Base-by-base conservation (phyloP, 768 basidiomycete genomes). In the Leccinum boreale region DNA sequence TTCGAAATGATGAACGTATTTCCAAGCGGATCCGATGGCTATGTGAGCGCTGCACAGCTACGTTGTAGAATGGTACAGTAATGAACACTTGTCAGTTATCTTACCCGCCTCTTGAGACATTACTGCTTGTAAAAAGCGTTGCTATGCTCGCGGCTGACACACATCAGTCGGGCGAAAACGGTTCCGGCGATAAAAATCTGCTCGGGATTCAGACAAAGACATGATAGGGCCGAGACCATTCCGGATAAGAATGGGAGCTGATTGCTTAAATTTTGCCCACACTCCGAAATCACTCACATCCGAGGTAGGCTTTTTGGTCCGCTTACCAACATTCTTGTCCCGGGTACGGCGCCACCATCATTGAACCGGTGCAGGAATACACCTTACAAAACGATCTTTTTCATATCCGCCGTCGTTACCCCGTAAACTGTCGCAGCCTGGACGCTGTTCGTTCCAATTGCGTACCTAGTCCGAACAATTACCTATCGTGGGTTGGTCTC, bases 331-430 rank as follows among this genome's bases (percentile, higher is more conserved):
- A 24, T 42, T 52, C 50, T 14, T 31, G 4, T 11, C 29, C 36
- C 31, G 39, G n/a, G 39, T 59, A 48, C 50, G 21, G 57, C 52
- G 58, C 52, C 39, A 47, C 42, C 51, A 59, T 57, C 47, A 57
- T 50, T 53, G 53, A 65, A 58, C 60, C 56, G 15, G 65, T 65
- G 59, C 59, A 51, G 46, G 28, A 14, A 14, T 19, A 33, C 12
- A 10, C 14, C 44, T 42, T 39, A 57, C 55, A 62, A 56, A 57
- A 24, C 60, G 35, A 29, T 42, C 24, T 9, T 19, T 15, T 35
- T 26, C 11, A 56, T 57, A 46, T 35, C 42, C 49, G 52, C 44
- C 33, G 53, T 57, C 31, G 2, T 42, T 58, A 31, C 47, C 50
- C 52, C 31, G 56, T 23, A 51, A 47, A 58, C 24, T 2, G 11